Evolutionary conservation across 192 early-diverging fungal genomes (phyloP).

Genomic region (Entrophospora sp.): DNA sequence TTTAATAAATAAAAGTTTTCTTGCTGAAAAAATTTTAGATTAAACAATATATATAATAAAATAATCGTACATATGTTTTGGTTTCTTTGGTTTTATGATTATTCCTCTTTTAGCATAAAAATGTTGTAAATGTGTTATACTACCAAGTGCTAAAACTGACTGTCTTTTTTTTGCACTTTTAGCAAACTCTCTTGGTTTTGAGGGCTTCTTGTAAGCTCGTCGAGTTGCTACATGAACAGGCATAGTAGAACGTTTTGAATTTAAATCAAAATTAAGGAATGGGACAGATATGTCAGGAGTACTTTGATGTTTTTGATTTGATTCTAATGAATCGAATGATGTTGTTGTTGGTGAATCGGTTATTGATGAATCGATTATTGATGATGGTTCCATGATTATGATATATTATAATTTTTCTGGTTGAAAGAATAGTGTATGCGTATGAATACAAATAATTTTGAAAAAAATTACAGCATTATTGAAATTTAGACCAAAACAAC

Average conservation of each 20-base stretch:
- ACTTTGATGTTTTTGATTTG: background rate
- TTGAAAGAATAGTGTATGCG: no score
- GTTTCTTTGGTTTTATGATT: constrained; percentile 19
- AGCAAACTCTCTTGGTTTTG: constrained; percentile 20
- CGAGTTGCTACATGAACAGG: background rate
- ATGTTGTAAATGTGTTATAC: constrained; percentile 46
- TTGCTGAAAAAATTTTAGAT: background rate
- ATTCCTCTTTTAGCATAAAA: constrained; percentile 46
- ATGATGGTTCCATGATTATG: no score
- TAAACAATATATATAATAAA: background rate
- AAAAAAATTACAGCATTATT: no score
- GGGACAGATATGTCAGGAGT: background rate
- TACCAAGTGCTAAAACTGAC: constrained; percentile 43
- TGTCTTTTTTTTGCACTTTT: constrained; percentile 35
- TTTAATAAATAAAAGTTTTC: background rate
- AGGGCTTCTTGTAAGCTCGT: constrained; percentile 15
- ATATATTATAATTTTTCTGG: no score
- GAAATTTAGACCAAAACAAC: no score
- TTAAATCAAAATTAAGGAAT: background rate
- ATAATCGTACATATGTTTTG: constrained; percentile 20
- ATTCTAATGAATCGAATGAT: background rate
- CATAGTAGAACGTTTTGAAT: background rate
- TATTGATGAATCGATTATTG: background rate
- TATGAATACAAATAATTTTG: no score
- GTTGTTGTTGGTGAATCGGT: background rate